Base-by-base conservation (phyloP, 805 yeast species). In the Myxozyma vanderwaltii region DNA sequence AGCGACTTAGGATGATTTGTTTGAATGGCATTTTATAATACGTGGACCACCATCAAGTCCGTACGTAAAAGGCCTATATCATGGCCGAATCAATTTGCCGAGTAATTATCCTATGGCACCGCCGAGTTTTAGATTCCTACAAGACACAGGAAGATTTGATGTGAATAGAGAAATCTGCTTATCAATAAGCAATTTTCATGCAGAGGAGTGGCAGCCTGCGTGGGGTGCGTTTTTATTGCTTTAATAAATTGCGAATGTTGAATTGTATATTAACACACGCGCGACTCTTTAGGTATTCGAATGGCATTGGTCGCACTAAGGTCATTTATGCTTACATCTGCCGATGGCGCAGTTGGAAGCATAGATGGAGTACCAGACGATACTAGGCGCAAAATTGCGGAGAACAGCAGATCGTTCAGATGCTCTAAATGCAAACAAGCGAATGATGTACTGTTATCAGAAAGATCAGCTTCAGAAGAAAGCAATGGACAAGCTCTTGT, bases 1-100 rank as follows among this genome's bases (percentile, higher is more conserved):
- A 3, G 4, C n/a, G 8, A n/a, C n/a, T 27, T 19, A 58, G 59
- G 62, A 60, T 46, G 58, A 60, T 48, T 26, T 60, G 21, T 55
- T 60, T 31, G 64, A 60, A 71, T 91, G 97, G 96, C 97, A 91
- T 73, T 92, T 89, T 71, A 81, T 91, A 33, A 86, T 92, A 52
- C 86, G 90, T 0, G 98, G 98, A 0, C 97, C 97, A 3, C 91
- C 94, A 13, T 86, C 85, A 39, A 88, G 97, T 0, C 95, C 95
- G 2, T 92, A 87, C 72, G 86, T 81, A 56, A 83, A 82, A 23
- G 97, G 97, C 0, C 94, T 89, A 71, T 91, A 88, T 70, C 96
- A 91, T 70, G 97, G 97, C 1, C 81, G 89, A n/a, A 78, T 91
- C 23, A 76, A 86, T 15, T 89, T 91, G 72, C 95, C 96, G 0